Evolutionary conservation across 805 yeast species (phyloP).

Genomic region (Cyberlindnera euphorbiiphila): DNA sequence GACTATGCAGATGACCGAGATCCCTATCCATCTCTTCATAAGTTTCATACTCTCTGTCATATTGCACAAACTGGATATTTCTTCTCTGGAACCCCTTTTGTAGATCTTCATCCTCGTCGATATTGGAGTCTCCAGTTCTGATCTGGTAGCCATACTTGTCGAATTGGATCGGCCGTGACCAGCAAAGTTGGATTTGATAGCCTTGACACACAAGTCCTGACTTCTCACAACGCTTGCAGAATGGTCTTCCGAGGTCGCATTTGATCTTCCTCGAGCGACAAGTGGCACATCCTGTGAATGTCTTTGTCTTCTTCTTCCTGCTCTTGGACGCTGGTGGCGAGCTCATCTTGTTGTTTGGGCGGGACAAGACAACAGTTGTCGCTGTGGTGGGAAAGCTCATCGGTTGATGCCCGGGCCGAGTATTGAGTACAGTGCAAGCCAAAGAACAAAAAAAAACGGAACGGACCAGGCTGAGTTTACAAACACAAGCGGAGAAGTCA

Average conservation of each 20-base stretch:
- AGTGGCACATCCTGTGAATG: slow-evolving; percentile 87
- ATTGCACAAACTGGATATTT: slow-evolving; percentile 68
- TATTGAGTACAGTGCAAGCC: too few species aligned
- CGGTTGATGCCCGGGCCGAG: too few species aligned
- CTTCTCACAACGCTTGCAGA: slow-evolving; percentile 66
- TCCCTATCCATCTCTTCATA: slow-evolving; percentile 83
- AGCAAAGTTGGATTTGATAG: slow-evolving; percentile 73
- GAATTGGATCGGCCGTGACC: slow-evolving; percentile 57
- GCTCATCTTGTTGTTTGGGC: not conserved
- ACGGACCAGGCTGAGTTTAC: too few species aligned
- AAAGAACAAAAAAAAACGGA: too few species aligned
- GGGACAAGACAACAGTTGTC: too few species aligned
- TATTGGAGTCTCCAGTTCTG: slow-evolving; percentile 16
- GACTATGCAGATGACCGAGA: slow-evolving; percentile 49
- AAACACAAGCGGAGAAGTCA: too few species aligned
- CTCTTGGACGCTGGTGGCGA: not conserved
- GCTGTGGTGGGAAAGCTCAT: not conserved
- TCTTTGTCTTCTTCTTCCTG: slow-evolving; percentile 48
- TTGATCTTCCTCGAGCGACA: slow-evolving; percentile 77
- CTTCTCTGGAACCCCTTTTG: slow-evolving; percentile 65
- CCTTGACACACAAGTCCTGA: slow-evolving; percentile 74
- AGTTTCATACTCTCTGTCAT: slow-evolving; percentile 62
- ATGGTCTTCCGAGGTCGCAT: slow-evolving; percentile 71
- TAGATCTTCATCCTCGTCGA: slow-evolving; percentile 25
- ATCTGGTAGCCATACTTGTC: slow-evolving; percentile 43